phyloP scores from a whole-genome alignment of 495 filamentous ascomycete genomes.

The Podospora comata region DNA sequence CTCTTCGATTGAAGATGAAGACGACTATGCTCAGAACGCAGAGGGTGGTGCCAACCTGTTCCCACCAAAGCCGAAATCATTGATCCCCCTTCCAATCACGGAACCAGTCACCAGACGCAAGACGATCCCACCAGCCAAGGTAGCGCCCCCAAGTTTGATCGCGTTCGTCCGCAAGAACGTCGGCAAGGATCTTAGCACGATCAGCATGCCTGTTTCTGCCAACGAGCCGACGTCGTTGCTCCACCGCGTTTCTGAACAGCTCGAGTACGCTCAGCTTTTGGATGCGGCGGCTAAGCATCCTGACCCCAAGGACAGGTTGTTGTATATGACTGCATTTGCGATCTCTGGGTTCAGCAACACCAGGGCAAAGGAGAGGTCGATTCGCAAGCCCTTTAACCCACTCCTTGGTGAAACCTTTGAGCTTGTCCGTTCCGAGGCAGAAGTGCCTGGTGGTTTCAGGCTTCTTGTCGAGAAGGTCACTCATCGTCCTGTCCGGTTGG shows the following conservation, averaged over 20 bases:
- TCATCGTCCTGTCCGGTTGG: constrained; percentile 87
- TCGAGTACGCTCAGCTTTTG: constrained; percentile 85
- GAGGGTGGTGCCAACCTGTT: constrained; percentile 56
- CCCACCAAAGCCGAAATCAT: constrained; percentile 67
- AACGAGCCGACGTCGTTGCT: constrained; percentile 90
- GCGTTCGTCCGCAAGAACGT: constrained; percentile 96
- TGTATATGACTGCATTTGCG: constrained; percentile 87
- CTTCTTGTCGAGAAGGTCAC: constrained; percentile 90
- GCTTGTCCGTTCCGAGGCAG: constrained; percentile 77
- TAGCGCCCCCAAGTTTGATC: constrained; percentile 83
- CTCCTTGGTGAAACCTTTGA: constrained; percentile 96
- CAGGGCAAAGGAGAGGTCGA: constrained; percentile 81
- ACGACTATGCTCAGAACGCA: constrained; percentile 33
- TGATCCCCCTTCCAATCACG: constrained; percentile 72
- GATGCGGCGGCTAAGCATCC: constrained; percentile 64
- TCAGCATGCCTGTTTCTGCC: constrained; percentile 94
- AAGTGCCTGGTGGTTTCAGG: constrained; percentile 69
- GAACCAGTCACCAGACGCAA: constrained; percentile 62
- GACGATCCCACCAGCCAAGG: constrained; percentile 66
- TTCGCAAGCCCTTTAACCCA: constrained; percentile 97
- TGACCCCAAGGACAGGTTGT: constrained; percentile 63
- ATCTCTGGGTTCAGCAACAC: constrained; percentile 74
- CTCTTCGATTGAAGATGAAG: constrained; percentile 57
- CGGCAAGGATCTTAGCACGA: constrained; percentile 91
- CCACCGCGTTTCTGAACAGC: constrained; percentile 80